Conservation (phyloP, 164 flowering plant genomes). For the Liriodendron chinense region DNA sequence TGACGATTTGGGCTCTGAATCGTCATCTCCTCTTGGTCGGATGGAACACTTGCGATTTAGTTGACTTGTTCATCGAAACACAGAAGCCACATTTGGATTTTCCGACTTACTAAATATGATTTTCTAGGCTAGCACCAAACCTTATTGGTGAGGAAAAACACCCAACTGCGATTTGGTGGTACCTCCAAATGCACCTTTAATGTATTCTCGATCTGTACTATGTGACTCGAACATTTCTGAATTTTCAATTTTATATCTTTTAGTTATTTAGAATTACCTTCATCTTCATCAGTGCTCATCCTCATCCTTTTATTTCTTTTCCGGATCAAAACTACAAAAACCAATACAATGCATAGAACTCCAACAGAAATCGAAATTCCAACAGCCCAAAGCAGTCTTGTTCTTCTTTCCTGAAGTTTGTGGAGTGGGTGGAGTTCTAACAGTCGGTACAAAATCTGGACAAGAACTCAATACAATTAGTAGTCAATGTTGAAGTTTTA, state of each 20-base stretch:
- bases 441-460: slow-evolving; percentile 41
- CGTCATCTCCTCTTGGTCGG: too few relatives aligned
- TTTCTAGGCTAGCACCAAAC: too few relatives aligned
- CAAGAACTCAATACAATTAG: background rate
- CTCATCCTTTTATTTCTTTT: slow-evolving; percentile 30
- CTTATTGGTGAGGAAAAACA: too few relatives aligned
- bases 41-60: too few relatives aligned
- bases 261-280: slow-evolving; percentile 39
- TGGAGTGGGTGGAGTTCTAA: too few relatives aligned
- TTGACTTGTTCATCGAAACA: too few relatives aligned
- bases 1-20: too few relatives aligned
- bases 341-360: slow-evolving; percentile 22
- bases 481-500: background rate
- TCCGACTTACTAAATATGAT: too few relatives aligned
- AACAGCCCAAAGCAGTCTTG: slow-evolving; percentile 49
- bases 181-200: background rate
- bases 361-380: slow-evolving; percentile 51
- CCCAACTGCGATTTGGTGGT: too few relatives aligned
- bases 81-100: too few relatives aligned
- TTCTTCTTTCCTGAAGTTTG: too few relatives aligned
- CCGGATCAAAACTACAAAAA: slow-evolving; percentile 25
- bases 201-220: background rate
- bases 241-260: background rate
- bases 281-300: slow-evolving; percentile 31
- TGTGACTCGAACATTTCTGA: background rate